phyloP scores from a whole-genome alignment of 2,329 filamentous ascomycete genomes.

The Clonostachys rosea region DNA sequence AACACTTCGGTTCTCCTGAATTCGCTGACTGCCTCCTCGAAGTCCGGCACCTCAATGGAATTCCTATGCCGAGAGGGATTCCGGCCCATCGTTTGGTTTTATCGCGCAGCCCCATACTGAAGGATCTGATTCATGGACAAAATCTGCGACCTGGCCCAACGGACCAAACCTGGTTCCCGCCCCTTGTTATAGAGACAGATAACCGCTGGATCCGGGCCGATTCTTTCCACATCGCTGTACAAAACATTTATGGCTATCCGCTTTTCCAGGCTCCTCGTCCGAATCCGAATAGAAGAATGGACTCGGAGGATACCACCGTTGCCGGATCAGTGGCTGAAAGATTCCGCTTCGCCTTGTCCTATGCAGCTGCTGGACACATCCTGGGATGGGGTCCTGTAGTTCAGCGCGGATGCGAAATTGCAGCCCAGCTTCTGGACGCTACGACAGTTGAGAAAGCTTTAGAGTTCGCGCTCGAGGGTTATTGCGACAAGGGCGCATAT shows the following conservation, averaged over 20 bases:
- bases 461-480: constrained; percentile 47
- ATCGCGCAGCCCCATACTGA: constrained; percentile 38
- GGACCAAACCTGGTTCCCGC: constrained; percentile 18
- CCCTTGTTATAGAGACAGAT: constrained; percentile 36
- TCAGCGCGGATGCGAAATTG: constrained; percentile 54
- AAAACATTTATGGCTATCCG: constrained; percentile 51
- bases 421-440: constrained; percentile 54
- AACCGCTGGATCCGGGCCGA: constrained; percentile 51
- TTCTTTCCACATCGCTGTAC: constrained; percentile 51
- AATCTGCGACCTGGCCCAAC: constrained; percentile 15
- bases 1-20: constrained; percentile 21
- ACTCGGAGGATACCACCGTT: constrained; percentile 21
- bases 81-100: constrained; percentile 52
- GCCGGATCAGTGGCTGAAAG: constrained; percentile 33
- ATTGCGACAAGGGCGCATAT: constrained; percentile 24
- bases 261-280: constrained; percentile 32
- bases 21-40: constrained; percentile 40
- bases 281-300: constrained; percentile 7
- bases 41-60: constrained; percentile 34
- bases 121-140: constrained; percentile 9
- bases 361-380: constrained; percentile 57
- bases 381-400: constrained; percentile 51
- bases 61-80: constrained; percentile 30
- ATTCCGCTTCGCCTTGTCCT: constrained; percentile 55
- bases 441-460: constrained; percentile 57